Evolutionary conservation across 1,284 basidiomycete species (phyloP).

Genomic region (Papiliotrema laurentii): DNA sequence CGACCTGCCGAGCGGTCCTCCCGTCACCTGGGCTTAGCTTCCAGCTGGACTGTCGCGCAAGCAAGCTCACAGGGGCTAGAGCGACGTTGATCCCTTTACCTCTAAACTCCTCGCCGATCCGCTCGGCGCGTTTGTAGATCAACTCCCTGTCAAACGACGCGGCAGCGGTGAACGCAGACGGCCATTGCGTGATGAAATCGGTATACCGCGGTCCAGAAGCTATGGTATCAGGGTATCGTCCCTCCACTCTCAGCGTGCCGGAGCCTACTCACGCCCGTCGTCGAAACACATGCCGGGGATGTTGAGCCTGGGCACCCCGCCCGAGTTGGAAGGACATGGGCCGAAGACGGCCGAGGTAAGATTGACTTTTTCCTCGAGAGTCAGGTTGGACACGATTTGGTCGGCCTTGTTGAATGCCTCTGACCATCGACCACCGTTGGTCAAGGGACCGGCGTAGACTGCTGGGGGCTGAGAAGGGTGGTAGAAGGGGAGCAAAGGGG

Average conservation of each 20-base stretch:
- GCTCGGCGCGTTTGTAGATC: conserved; percentile 45
- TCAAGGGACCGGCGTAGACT: conserved; percentile 3
- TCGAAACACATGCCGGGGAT: conserved; percentile 62
- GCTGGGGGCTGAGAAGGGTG: background rate
- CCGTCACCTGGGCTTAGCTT: conserved; percentile 41
- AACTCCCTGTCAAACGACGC: conserved; percentile 51
- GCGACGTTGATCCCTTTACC: conserved; percentile 45
- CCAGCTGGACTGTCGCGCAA: background rate
- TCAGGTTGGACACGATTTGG: conserved; percentile 47
- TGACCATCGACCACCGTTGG: conserved; percentile 30
- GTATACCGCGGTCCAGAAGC: conserved; percentile 50
- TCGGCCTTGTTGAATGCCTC: conserved; percentile 43
- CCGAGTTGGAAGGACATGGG: conserved; percentile 62
- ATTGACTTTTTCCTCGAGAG: conserved; percentile 49
- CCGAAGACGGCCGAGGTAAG: conserved; percentile 43
- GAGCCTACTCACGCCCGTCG: conserved; percentile 52
- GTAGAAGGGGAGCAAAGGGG: background rate
- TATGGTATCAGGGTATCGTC: conserved; percentile 58
- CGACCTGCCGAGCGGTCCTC: conserved; percentile 48
- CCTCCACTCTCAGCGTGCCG: conserved; percentile 47
- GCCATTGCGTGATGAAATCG: conserved; percentile 49
- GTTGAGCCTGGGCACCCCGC: conserved; percentile 46
- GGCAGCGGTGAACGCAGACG: conserved; percentile 50
- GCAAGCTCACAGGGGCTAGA: conserved; percentile 34
- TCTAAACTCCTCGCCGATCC: conserved; percentile 51